Evolutionary conservation across 192 early-diverging fungal species (phyloP).

Genomic region (Umbelopsis sp.): DNA sequence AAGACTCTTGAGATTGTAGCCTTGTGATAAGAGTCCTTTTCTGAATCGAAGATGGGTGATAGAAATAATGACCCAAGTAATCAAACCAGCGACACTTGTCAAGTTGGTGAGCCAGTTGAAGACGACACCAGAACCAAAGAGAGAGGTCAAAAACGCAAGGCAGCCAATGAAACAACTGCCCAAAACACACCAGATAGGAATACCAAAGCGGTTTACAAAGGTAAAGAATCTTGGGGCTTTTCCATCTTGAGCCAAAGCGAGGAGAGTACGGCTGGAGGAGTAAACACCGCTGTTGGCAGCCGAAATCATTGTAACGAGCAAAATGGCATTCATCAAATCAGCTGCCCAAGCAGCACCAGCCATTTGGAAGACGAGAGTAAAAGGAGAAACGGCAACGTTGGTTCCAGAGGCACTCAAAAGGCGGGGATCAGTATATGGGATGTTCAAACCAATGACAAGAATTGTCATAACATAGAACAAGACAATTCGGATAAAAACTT

Average conservation of each 20-base stretch:
- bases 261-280: conserved; percentile 79
- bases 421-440: conserved; percentile 64
- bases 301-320: conserved; percentile 66
- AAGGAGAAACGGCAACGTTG: conserved; percentile 65
- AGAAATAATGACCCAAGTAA: conserved; percentile 84
- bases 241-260: conserved; percentile 73
- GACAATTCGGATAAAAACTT: conserved; percentile 82
- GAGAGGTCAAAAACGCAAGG: conserved; percentile 60
- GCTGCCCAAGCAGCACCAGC: conserved; percentile 65
- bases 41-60: conserved; percentile 86
- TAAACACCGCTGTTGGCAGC: conserved; percentile 90
- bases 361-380: conserved; percentile 65
- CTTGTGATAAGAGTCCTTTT: conserved; percentile 72
- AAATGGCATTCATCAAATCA: conserved; percentile 73
- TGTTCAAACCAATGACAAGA: conserved; percentile 83
- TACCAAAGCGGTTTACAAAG: conserved; percentile 60
- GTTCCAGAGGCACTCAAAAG: conserved; percentile 53
- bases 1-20: conserved; percentile 59
- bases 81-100: conserved; percentile 76
- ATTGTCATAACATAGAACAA: conserved; percentile 85
- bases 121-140: conserved; percentile 69
- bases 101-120: conserved; percentile 69
- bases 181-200: conserved; percentile 61
- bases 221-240: conserved; percentile 73
- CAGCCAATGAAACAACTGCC: conserved; percentile 68